phyloP scores from a whole-genome alignment of 768 basidiomycete genomes.

The Tulasnella sp. region DNA sequence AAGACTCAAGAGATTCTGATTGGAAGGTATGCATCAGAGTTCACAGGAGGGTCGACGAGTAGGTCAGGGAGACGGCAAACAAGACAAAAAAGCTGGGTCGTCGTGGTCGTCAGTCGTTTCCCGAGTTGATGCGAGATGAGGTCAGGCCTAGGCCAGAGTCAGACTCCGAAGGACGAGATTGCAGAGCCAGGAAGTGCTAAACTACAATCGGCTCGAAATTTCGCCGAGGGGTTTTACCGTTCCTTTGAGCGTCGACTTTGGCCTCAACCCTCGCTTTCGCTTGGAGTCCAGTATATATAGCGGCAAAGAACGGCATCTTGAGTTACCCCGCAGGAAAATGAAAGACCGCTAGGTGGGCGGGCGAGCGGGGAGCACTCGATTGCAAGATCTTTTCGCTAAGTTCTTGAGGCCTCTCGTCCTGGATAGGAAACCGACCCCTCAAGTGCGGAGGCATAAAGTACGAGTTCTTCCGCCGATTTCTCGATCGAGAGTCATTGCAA shows the following conservation, averaged over 20 bases:
- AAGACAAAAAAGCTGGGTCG: neutral
- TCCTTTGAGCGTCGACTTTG: neutral
- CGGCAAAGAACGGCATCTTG: neutral
- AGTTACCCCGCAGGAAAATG: neutral
- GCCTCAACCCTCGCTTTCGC: neutral
- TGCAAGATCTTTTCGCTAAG: neutral
- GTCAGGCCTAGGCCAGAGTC: conserved; percentile 12
- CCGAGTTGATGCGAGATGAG: neutral
- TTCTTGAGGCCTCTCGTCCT: conserved; percentile 11
- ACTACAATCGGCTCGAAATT: neutral
- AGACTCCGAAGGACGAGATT: neutral
- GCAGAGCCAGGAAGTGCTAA: neutral
- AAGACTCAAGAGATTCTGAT: neutral
- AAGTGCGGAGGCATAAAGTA: conserved; percentile 1
- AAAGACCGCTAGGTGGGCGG: neutral
- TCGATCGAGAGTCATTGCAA: conserved; percentile 12
- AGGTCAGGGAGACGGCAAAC: neutral
- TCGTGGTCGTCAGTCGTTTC: neutral
- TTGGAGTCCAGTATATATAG: neutral
- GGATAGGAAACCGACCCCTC: neutral
- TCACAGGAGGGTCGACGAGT: neutral
- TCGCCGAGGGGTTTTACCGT: neutral
- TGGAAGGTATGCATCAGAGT: neutral
- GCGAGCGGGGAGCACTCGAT: neutral
- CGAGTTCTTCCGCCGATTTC: conserved; percentile 8